A percentile compares a stretch with the other conserved stretches of the same genome.
Evolutionary conservation across 768 basidiomycete genomes (phyloP).

Genomic region (Serendipita sp.): DNA sequence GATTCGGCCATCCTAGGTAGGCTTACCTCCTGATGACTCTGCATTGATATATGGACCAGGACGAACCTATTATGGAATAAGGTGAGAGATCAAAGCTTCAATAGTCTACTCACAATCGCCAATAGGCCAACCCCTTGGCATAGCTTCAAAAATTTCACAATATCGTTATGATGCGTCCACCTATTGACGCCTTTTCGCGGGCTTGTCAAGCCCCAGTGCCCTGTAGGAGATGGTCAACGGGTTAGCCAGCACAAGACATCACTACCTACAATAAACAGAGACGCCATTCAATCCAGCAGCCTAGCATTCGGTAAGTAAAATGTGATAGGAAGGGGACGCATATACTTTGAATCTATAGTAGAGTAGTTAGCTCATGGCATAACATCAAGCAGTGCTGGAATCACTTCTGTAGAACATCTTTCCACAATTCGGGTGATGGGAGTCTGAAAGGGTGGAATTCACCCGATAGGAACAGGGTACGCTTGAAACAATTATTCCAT

Average conservation of each 20-base stretch:
- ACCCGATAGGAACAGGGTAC: conserved; percentile 14
- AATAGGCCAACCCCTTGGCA: conserved; percentile 15
- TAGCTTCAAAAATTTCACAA: conserved; percentile 8
- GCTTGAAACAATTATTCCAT: neutral
- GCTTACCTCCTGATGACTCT: neutral
- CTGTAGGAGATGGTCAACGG: neutral
- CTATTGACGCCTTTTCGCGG: neutral
- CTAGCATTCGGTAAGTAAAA: neutral
- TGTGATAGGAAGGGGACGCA: neutral
- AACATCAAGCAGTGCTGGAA: conserved; percentile 8
- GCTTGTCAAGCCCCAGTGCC: neutral
- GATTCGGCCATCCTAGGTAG: neutral
- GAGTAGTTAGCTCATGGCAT: too few relatives aligned
- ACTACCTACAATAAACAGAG: conserved; percentile 14
- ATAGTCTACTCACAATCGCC: conserved; percentile 11
- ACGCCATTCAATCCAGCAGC: conserved; percentile 15
- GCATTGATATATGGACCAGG: neutral
- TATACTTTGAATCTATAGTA: too few relatives aligned
- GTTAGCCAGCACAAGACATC: neutral
- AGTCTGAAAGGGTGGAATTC: conserved; percentile 16
- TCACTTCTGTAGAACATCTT: conserved; percentile 16
- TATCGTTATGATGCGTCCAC: conserved; percentile 10
- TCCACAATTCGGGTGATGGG: conserved; percentile 13
- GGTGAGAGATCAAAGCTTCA: neutral
- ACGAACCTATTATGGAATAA: neutral